Conservation (phyloP, 2,329 filamentous ascomycete species). For the Cercospora canescens region DNA sequence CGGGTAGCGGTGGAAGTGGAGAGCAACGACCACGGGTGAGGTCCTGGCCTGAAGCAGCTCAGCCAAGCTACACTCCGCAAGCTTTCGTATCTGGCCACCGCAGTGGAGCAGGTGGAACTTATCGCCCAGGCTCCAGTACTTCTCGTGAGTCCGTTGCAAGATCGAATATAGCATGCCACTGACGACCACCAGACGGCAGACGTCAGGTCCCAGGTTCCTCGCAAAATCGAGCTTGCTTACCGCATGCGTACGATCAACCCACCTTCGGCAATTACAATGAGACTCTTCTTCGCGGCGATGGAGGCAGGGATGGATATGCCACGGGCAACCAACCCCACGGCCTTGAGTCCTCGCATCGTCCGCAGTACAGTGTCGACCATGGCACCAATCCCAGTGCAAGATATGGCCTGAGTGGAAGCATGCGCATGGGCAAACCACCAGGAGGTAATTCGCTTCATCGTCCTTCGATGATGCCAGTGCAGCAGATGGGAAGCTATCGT, state of each 20-base stretch:
- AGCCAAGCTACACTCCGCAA: background rate
- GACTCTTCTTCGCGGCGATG: slow-evolving; percentile 3
- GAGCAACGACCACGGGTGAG: slow-evolving; percentile 10
- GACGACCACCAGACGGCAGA: slow-evolving; percentile 5
- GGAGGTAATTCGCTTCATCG: background rate
- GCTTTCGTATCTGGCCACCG: background rate
- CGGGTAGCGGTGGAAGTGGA: slow-evolving; percentile 8
- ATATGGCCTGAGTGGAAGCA: slow-evolving; percentile 7
- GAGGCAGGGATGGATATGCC: background rate
- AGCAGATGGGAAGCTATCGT: slow-evolving; percentile 1
- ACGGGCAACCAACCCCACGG: background rate
- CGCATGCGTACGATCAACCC: slow-evolving; percentile 6
- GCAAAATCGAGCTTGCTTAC: slow-evolving; percentile 9
- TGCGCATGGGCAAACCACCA: slow-evolving; percentile 11
- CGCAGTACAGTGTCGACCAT: background rate
- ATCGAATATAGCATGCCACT: background rate
- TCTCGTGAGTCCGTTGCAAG: slow-evolving; percentile 9
- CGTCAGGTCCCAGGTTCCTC: background rate
- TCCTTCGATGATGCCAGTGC: background rate
- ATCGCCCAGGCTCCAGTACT: background rate
- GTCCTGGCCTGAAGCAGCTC: slow-evolving; percentile 11
- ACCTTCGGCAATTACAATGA: slow-evolving; percentile 13
- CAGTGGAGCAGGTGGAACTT: background rate
- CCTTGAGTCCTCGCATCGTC: background rate
- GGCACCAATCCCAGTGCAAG: background rate